Base-by-base conservation (phyloP, 164 flowering plant genomes). In the Amborella trichopoda region DNA sequence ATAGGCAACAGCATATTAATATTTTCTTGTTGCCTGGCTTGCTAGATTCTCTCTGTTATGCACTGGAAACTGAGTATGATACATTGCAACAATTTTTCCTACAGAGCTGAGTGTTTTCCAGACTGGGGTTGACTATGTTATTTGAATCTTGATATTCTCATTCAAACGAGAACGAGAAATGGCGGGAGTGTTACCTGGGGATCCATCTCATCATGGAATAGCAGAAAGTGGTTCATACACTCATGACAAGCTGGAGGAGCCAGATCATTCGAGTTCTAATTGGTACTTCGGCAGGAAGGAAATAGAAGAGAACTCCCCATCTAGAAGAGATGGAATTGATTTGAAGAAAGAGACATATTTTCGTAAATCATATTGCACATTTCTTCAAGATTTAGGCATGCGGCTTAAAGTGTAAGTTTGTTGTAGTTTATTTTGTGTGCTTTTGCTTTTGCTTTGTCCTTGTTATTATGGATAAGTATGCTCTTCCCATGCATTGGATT, bases 281-380 rank as follows among this genome's bases (percentile, higher is more conserved):
- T 82, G 83, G 83, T 77, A 75, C 58, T 68, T 75, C 44, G 58
- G 53, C 36, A 61, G 52, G 57, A 33, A 67, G 36, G 82, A 77
- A 55, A 63, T 83, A 46, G 87, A 75, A 37, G 53, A 73, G 6
- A 41, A 46, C 48, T 77, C 88, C 18, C 93, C 83, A 24, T 83
- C 93, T 23, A 72, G 79, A 57, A 75, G 55, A 60, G 93, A 83
- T 61, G 80, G 79, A 8, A 76, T 83, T 54, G 66, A 51, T 49
- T 39, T 44, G 2, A 53, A 54, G 45, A 48, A 53, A 21, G 93
- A 83, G 58, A 37, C 66, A 3, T 60, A 66, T 5, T 42, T 77
- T 47, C 65, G 78, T 50, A 65, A 68, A 39, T 61, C 55, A 39
- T 83, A 80, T 55, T 77, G 93, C 44, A 51, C 68, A 11, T 83